Evolutionary conservation across 768 basidiomycete genomes (phyloP).

Genomic region (Podaxis sp.): DNA sequence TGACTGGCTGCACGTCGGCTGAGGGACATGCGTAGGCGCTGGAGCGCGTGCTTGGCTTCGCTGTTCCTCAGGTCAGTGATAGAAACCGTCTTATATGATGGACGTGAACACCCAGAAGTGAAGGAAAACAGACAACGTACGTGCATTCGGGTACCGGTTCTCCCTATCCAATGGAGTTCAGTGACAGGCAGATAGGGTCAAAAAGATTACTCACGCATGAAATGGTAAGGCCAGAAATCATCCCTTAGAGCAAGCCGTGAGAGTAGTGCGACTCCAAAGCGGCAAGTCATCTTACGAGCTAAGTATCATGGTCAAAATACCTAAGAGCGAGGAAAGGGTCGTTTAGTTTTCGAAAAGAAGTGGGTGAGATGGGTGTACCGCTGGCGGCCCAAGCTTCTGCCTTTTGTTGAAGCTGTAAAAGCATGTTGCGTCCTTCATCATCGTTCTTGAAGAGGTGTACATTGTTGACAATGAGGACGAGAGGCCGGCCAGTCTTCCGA

Average conservation of each 20-base stretch:
- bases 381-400: slow-evolving; percentile 86
- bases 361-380: slow-evolving; percentile 41
- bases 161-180: not conserved
- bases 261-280: slow-evolving; percentile 17
- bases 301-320: slow-evolving; percentile 79
- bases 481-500: slow-evolving; percentile 56
- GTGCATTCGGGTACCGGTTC: slow-evolving; percentile 47
- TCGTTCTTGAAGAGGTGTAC: slow-evolving; percentile 74
- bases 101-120: not conserved
- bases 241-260: slow-evolving; percentile 47
- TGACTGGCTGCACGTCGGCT: slow-evolving; percentile 29
- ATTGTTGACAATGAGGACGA: slow-evolving; percentile 84
- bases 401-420: slow-evolving; percentile 84
- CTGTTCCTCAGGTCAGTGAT: slow-evolving; percentile 64
- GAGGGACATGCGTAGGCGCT: slow-evolving; percentile 46
- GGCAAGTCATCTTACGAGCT: slow-evolving; percentile 49
- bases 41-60: slow-evolving; percentile 60
- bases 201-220: slow-evolving; percentile 49
- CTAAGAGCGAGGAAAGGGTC: slow-evolving; percentile 30
- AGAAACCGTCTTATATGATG: slow-evolving; percentile 54
- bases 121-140: slow-evolving; percentile 30
- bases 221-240: slow-evolving; percentile 79
- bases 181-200: not conserved
- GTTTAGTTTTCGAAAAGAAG: slow-evolving; percentile 4
- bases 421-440: slow-evolving; percentile 71